A percentile compares a stretch with the other conserved stretches of the same genome.
phyloP scores from a whole-genome alignment of 495 filamentous ascomycete species.

The Rhypophila decipiens region DNA sequence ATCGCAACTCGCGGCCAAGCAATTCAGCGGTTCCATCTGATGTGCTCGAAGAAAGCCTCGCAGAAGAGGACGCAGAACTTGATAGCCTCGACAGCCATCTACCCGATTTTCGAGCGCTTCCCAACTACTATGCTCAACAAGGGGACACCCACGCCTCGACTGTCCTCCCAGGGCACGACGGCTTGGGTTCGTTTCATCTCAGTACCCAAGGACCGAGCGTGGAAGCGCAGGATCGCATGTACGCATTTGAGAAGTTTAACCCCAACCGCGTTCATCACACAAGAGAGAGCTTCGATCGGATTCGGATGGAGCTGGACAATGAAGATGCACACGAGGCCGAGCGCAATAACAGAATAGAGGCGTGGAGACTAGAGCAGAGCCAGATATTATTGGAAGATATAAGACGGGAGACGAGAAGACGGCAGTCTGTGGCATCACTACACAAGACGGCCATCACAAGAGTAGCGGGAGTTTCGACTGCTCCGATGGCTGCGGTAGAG shows the following conservation, averaged over 20 bases:
- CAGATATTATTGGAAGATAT: conserved; percentile 79
- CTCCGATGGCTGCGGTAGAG: conserved; percentile 13
- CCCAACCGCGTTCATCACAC: conserved; percentile 61
- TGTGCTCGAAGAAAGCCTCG: conserved; percentile 43
- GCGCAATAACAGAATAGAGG: conserved; percentile 74
- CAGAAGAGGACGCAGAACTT: conserved; percentile 70
- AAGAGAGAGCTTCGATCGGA: conserved; percentile 55
- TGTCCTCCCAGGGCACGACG: conserved; percentile 85
- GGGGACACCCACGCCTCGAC: conserved; percentile 33
- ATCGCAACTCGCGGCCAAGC: conserved; percentile 32
- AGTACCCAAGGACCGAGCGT: conserved; percentile 33
- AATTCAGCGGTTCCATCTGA: conserved; percentile 37
- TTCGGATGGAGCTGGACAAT: conserved; percentile 47
- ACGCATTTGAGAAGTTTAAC: conserved; percentile 78
- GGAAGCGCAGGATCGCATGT: conserved; percentile 69
- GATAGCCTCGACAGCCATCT: conserved; percentile 90
- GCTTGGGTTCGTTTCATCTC: conserved; percentile 70
- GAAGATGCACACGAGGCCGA: conserved; percentile 57
- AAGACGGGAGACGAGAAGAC: conserved; percentile 68
- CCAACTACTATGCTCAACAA: conserved; percentile 43
- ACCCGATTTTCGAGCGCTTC: conserved; percentile 69
- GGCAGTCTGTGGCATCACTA: conserved; percentile 29
- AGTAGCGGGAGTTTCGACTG: conserved; percentile 10
- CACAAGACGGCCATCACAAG: conserved; percentile 7
- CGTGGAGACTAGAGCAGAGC: conserved; percentile 90